phyloP scores from a whole-genome alignment of 1,284 basidiomycete species.

The Trichosporon asahii region DNA sequence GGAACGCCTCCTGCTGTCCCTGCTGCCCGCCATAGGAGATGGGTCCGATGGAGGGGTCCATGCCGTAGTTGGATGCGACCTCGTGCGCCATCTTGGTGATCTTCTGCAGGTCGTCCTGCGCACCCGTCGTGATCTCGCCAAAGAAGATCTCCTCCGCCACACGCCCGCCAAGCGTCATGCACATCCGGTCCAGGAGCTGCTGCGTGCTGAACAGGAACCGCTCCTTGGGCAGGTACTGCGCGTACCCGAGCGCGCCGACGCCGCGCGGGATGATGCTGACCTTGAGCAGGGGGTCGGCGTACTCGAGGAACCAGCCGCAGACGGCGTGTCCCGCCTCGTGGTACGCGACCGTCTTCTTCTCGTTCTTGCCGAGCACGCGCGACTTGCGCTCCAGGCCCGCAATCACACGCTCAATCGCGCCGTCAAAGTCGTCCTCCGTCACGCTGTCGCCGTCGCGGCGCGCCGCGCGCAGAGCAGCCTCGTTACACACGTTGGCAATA shows the following conservation, averaged over 20 bases:
- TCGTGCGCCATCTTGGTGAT: slow-evolving; percentile 98
- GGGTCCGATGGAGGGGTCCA: slow-evolving; percentile 92
- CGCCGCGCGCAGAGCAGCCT: slow-evolving; percentile 93
- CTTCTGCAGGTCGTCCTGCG: slow-evolving; percentile 96
- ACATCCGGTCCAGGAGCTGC: slow-evolving; percentile 92
- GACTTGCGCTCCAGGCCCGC: slow-evolving; percentile 96
- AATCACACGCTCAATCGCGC: slow-evolving; percentile 96
- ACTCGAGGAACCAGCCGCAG: slow-evolving; percentile 96
- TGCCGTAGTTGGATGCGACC: slow-evolving; percentile 85
- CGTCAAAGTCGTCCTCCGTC: slow-evolving; percentile 85
- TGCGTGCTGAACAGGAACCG: slow-evolving; percentile 93
- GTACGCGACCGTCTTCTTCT: slow-evolving; percentile 99
- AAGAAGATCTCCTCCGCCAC: slow-evolving; percentile 99
- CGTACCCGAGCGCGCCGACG: slow-evolving; percentile 92
- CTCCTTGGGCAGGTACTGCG: slow-evolving; percentile 93
- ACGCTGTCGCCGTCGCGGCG: slow-evolving; percentile 76
- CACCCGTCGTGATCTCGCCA: slow-evolving; percentile 91
- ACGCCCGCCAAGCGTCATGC: slow-evolving; percentile 98
- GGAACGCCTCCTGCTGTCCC: slow-evolving; percentile 80
- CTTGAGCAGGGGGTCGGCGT: slow-evolving; percentile 93
- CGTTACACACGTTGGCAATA: slow-evolving; percentile 98
- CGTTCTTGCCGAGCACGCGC: slow-evolving; percentile 84
- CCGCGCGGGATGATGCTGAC: slow-evolving; percentile 98
- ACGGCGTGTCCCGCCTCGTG: slow-evolving; percentile 99
- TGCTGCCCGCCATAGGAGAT: slow-evolving; percentile 88